Evolutionary conservation across 225 moss, liverwort and hornwort species (phyloP).

Genomic region (Climacium dendroides): DNA sequence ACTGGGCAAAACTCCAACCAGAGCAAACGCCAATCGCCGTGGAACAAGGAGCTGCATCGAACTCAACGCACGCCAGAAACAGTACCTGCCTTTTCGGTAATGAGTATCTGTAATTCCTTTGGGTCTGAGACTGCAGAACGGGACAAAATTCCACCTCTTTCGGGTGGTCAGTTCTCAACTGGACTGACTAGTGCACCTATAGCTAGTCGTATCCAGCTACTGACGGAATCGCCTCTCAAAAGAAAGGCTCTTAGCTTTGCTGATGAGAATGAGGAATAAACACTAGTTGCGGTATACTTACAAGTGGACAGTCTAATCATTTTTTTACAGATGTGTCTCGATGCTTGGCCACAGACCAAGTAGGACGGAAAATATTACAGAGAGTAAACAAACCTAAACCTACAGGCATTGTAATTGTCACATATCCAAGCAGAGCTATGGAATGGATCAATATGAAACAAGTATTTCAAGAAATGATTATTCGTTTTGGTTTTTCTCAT

Average conservation of each 20-base stretch:
- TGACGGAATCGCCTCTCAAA: not conserved
- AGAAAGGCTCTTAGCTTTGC: not conserved
- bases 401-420: not conserved
- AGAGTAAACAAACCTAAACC: not conserved
- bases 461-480: not conserved
- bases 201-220: rapidly evolving
- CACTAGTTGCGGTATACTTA: no score
- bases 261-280: not conserved
- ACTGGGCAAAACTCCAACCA: not conserved
- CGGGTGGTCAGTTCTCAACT: no score
- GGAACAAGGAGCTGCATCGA: not conserved
- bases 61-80: not conserved
- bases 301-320: no score
- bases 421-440: not conserved
- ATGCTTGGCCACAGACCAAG: rapidly evolving
- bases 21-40: rapidly evolving
- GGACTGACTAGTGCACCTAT: not conserved
- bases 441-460: not conserved
- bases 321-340: not conserved
- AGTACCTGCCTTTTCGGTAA: not conserved
- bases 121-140: not conserved
- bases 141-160: no score
- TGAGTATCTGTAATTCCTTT: not conserved
- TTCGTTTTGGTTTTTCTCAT: not conserved
- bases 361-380: not conserved